A percentile compares a stretch with the other conserved stretches of the same genome.
These are phyloP conservation scores for Ceriops zippeliana DNA, from an alignment of 345 rosid genomes.

Conservation along the genomic window DNA sequence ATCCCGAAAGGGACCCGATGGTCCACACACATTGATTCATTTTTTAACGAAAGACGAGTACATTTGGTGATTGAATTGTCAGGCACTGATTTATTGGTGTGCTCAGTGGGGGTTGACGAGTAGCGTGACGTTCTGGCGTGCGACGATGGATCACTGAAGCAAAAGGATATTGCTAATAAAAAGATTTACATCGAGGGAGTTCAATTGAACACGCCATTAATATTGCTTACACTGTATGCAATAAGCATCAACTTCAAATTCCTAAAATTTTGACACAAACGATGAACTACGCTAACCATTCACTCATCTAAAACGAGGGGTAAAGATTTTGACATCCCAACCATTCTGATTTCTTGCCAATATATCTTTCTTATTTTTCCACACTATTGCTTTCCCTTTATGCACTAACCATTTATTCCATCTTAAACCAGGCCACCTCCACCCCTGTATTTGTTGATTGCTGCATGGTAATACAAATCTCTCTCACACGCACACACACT, in stretches of 20 bases:
- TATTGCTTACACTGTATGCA: neutral
- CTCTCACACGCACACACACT: neutral
- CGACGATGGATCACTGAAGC: neutral
- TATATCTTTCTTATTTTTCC: constrained; percentile 1
- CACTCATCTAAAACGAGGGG: constrained; percentile 20
- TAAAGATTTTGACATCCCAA: constrained; percentile 54
- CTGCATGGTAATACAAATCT: neutral
- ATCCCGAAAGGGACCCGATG: no score
- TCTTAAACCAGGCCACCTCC: neutral
- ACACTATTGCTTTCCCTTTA: constrained; percentile 12
- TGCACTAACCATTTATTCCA: neutral
- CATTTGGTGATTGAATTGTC: constrained; percentile 1
- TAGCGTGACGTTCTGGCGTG: neutral
- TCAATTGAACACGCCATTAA: neutral
- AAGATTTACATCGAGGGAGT: neutral
- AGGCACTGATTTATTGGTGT: constrained; percentile 11
- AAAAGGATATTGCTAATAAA: neutral
- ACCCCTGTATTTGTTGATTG: neutral
- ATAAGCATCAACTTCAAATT: neutral
- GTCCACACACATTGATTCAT: no score
- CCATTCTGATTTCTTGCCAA: constrained; percentile 32
- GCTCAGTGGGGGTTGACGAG: constrained; percentile 14
- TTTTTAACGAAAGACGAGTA: neutral
- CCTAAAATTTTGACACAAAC: neutral
- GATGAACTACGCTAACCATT: constrained; percentile 12